Percentiles rank a stretch among this genome's conserved stretches.
Conservation (phyloP, 257 asterid species). For the Schizonepeta tenuifolia region DNA sequence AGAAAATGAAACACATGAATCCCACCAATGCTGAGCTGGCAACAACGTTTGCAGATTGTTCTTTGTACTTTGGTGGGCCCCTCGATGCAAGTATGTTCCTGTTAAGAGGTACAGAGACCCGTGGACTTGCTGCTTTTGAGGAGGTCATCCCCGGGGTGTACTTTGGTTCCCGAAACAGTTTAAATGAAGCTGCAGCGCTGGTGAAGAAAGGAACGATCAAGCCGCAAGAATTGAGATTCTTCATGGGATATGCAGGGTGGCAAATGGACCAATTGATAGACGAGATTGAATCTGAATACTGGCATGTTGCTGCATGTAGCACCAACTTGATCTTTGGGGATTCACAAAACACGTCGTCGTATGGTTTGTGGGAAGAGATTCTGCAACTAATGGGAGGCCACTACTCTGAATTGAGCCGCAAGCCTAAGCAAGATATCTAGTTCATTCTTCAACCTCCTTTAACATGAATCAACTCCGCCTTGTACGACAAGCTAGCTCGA, state of each 20-base stretch:
- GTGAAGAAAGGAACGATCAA: slow-evolving; percentile 67
- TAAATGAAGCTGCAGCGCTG: slow-evolving; percentile 77
- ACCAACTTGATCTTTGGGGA: slow-evolving; percentile 64
- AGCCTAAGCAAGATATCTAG: slow-evolving; percentile 83
- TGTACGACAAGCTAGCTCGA: slow-evolving; percentile 9
- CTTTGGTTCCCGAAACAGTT: slow-evolving; percentile 80
- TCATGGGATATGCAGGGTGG: slow-evolving; percentile 95
- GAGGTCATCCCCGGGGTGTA: slow-evolving; percentile 78
- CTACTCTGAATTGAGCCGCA: slow-evolving; percentile 86
- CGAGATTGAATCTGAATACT: slow-evolving; percentile 79
- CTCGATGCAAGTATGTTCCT: slow-evolving; percentile 91
- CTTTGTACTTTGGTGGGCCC: slow-evolving; percentile 95
- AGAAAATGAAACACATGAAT: slow-evolving; percentile 82
- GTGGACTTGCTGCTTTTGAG: slow-evolving; percentile 58
- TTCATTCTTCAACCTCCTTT: slow-evolving; percentile 21
- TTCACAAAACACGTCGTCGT: slow-evolving; percentile 53
- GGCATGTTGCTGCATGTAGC: slow-evolving; percentile 94
- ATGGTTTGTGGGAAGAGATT: slow-evolving; percentile 84
- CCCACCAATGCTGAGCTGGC: slow-evolving; percentile 76
- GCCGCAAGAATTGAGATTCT: slow-evolving; percentile 88
- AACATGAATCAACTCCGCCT: slow-evolving; percentile 18
- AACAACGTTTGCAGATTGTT: slow-evolving; percentile 81
- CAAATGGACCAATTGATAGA: slow-evolving; percentile 80
- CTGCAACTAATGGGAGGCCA: slow-evolving; percentile 93
- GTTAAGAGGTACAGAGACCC: slow-evolving; percentile 53